Evolutionary conservation across 1,284 basidiomycete genomes (phyloP).

Genomic region (Pyrrhoderma noxium): DNA sequence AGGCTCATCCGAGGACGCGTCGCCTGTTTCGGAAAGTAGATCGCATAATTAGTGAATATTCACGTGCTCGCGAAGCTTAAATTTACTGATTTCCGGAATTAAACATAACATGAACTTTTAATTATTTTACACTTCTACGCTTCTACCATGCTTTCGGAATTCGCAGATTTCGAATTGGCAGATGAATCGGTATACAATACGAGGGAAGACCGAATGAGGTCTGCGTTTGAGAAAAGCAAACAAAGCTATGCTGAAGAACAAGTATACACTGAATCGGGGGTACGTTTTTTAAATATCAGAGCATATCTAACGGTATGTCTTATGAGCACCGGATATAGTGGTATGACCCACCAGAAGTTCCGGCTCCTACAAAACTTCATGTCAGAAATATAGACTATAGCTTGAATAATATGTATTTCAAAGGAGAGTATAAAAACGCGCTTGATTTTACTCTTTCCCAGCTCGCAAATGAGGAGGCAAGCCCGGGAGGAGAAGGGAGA

Average conservation of each 20-base stretch:
- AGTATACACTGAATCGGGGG: slow-evolving; percentile 11
- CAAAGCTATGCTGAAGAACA: slow-evolving; percentile 6
- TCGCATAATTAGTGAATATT: background rate
- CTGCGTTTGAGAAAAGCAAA: slow-evolving; percentile 15
- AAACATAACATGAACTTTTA: too few species aligned
- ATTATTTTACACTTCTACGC: background rate
- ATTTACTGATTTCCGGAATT: too few species aligned
- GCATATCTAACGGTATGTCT: too few species aligned
- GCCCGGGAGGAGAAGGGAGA: slow-evolving; percentile 6
- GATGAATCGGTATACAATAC: background rate
- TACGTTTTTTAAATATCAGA: background rate
- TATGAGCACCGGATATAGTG: slow-evolving; percentile 10
- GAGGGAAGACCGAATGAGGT: slow-evolving; percentile 13
- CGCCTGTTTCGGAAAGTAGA: background rate
- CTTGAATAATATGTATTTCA: slow-evolving; percentile 14
- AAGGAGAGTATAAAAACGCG: slow-evolving; percentile 4
- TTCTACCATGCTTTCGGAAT: slow-evolving; percentile 9
- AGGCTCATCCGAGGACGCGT: too few species aligned
- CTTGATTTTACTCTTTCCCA: slow-evolving; percentile 10
- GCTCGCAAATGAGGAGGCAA: slow-evolving; percentile 8
- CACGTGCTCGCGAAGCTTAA: too few species aligned
- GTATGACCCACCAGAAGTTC: slow-evolving; percentile 8
- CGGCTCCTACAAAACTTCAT: slow-evolving; percentile 1
- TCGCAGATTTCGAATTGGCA: slow-evolving; percentile 9
- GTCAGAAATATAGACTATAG: slow-evolving; percentile 16